phyloP scores from a whole-genome alignment of 2,329 filamentous ascomycete genomes.

The Colletotrichum cereale region DNA sequence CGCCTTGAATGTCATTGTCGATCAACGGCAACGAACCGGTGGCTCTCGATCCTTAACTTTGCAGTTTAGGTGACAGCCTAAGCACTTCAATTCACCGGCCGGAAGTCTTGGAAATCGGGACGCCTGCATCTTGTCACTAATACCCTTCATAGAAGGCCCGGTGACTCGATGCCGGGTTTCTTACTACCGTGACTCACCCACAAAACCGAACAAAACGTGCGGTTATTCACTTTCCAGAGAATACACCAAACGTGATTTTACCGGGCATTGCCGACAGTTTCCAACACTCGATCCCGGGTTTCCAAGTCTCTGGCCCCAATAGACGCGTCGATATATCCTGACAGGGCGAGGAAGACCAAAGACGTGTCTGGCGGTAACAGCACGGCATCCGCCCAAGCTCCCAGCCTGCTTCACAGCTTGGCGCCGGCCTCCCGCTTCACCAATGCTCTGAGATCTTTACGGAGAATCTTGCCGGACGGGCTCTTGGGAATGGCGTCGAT shows the following conservation, averaged over 20 bases:
- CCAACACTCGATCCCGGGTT: neutral
- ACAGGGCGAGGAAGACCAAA: neutral
- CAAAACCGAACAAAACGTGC: too few relatives aligned
- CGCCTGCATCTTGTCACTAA: neutral
- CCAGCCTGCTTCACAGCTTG: slow-evolving; percentile 18
- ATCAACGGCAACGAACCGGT: neutral
- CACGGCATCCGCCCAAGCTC: too few relatives aligned
- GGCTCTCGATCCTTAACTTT: too few relatives aligned
- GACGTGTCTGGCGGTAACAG: neutral
- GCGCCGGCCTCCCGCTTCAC: slow-evolving; percentile 47
- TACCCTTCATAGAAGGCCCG: neutral
- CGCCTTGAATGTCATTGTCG: too few relatives aligned
- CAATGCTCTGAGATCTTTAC: slow-evolving; percentile 53
- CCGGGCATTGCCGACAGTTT: neutral
- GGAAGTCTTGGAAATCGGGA: neutral
- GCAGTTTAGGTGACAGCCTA: neutral
- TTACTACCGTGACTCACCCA: neutral
- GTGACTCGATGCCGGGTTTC: neutral
- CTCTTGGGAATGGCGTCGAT: slow-evolving; percentile 80
- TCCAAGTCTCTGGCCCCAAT: neutral
- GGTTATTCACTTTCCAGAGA: neutral
- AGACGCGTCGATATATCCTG: too few relatives aligned
- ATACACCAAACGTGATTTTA: neutral
- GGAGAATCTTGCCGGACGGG: slow-evolving; percentile 64
- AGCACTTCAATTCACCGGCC: neutral